Base-by-base conservation (phyloP, 768 basidiomycete species). In the Cystofilobasidium macerans region DNA sequence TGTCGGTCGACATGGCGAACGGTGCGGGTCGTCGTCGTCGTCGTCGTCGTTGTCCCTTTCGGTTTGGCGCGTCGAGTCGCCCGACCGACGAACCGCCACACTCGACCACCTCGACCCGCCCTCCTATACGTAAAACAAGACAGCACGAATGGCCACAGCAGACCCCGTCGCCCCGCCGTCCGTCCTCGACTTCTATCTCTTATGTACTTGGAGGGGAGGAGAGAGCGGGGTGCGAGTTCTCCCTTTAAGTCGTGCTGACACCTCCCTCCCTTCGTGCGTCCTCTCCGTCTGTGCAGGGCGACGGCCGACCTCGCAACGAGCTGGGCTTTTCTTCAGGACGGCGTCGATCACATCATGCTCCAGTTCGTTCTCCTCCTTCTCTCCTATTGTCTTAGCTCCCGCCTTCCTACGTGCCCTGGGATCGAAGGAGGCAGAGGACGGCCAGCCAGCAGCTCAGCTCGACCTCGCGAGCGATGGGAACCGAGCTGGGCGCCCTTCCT, bases 261-360 rank as follows among this genome's bases (percentile, higher is more conserved):
- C 51, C n/a, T 13, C 28, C 54, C 38, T 22, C 38, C n/a, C 40
- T 7, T 43, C 30, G 7, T 20, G 18, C 38, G 33, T 26, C 20
- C 18, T 18, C n/a, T 30, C 24, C 33, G 9, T 18, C 54, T 58
- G 57, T 18, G 24, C 61, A 47, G 47, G 22, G 45, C 45, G 14
- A 47, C 33, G 28, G 61, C 67, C 26, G 67, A 68, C 42, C 67
- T 68, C 47, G 54, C 70, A 70, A 72, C 72, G 18, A 70, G 73
- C n/a, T 77, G 76, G 76, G 69, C 70, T 2, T 77, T 75, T 71
- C 73, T 77, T 53, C 68, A 72, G 45, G 69, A 71, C 43, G 76
- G 76, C 87, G 89, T 82, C 76, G 74, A 77, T 32, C 73, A 75
- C 62, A 76, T 76, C 70, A 76, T 77, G 76, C 72, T 72, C 7